Conservation (phyloP, 371 early-diverging fungal species). For the Rhizomucor miehei region DNA sequence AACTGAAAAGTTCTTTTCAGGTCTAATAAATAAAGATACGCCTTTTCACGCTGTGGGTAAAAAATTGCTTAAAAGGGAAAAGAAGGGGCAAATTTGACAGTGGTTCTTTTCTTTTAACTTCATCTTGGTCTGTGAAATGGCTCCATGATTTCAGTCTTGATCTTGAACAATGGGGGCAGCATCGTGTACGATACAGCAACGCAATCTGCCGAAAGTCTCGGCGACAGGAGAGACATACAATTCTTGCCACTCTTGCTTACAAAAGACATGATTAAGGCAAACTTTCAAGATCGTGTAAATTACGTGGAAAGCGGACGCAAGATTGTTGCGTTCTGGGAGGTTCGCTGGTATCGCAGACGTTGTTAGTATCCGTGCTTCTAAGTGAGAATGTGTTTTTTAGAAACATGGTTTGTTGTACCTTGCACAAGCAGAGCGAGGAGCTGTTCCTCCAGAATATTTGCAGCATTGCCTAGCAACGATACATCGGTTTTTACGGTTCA, state of each 20-base stretch:
- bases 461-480: slow-evolving; percentile 35
- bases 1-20: too few species aligned
- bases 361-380: not conserved
- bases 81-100: too few species aligned
- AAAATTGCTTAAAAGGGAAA: too few species aligned
- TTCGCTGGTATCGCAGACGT: slow-evolving; percentile 8
- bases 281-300: slow-evolving; percentile 35
- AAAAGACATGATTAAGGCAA: slow-evolving; percentile 44
- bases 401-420: slow-evolving; percentile 29
- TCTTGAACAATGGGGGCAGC: slow-evolving; percentile 37
- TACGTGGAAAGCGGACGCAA: slow-evolving; percentile 31
- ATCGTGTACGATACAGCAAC: slow-evolving; percentile 33
- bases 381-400: slow-evolving; percentile 14
- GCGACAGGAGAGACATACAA: slow-evolving; percentile 31
- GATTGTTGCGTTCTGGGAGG: slow-evolving; percentile 43
- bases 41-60: too few species aligned
- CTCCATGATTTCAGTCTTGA: slow-evolving; percentile 36
- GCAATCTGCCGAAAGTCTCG: slow-evolving; percentile 5
- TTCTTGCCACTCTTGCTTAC: slow-evolving; percentile 42
- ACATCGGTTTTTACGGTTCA: slow-evolving; percentile 35
- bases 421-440: slow-evolving; percentile 26
- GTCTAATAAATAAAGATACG: too few species aligned
- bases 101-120: slow-evolving; percentile 3
- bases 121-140: slow-evolving; percentile 8
- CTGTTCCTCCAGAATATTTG: slow-evolving; percentile 23